Percentiles rank a stretch among this genome's conserved stretches.
Conservation (phyloP, 805 yeast genomes). For the Saccharomycopsis malanga region DNA sequence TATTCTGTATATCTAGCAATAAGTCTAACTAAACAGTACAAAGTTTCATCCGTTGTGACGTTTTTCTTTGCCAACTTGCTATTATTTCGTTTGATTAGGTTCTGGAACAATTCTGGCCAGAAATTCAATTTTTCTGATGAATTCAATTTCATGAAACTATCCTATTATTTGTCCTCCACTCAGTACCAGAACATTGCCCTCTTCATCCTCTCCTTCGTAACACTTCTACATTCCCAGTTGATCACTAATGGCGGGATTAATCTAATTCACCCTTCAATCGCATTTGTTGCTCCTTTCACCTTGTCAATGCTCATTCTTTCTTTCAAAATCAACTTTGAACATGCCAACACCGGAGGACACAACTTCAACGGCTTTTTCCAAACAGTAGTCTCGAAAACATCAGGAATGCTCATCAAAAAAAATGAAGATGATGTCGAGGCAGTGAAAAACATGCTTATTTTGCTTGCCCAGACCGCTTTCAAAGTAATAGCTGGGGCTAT, state of each 20-base stretch:
- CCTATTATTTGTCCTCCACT: constrained; percentile 6
- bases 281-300: constrained; percentile 42
- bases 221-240: constrained; percentile 23
- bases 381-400: constrained; percentile 8
- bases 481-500: constrained; percentile 30
- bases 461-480: constrained; percentile 32
- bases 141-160: constrained; percentile 10
- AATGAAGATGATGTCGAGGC: constrained; percentile 25
- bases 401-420: background rate
- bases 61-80: constrained; percentile 22
- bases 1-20: constrained; percentile 16
- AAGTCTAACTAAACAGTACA: background rate
- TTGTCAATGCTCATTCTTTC: constrained; percentile 11
- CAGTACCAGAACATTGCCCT: constrained; percentile 4
- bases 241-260: constrained; percentile 27
- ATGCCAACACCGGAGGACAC: constrained; percentile 19
- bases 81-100: constrained; percentile 53
- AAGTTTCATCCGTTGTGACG: background rate
- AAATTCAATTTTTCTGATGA: constrained; percentile 44
- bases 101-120: constrained; percentile 90
- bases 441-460: constrained; percentile 28
- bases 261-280: constrained; percentile 27
- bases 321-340: constrained; percentile 19
- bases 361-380: constrained; percentile 10
- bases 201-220: constrained; percentile 3